phyloP scores from a whole-genome alignment of 2,329 filamentous ascomycete genomes.

The Rutstroemia sp. region DNA sequence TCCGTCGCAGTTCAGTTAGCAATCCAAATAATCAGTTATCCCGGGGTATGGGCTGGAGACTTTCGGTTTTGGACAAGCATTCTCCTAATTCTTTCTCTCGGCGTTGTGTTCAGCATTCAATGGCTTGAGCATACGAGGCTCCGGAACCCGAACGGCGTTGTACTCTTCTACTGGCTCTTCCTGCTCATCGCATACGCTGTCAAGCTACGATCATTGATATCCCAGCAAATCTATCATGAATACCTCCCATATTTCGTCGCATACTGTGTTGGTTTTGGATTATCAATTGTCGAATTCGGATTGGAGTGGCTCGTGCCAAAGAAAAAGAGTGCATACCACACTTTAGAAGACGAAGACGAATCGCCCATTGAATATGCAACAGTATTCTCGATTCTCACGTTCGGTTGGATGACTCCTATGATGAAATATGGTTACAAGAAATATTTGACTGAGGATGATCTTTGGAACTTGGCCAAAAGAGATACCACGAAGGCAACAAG shows the following conservation, averaged over 20 bases:
- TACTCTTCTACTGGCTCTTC: slow-evolving; percentile 68
- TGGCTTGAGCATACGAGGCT: slow-evolving; percentile 64
- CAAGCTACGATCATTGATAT: slow-evolving; percentile 61
- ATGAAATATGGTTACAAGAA: slow-evolving; percentile 93
- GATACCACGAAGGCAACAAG: slow-evolving; percentile 76
- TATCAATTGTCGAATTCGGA: slow-evolving; percentile 54
- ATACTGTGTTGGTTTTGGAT: slow-evolving; percentile 51
- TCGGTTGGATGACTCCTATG: slow-evolving; percentile 97
- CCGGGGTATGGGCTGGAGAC: slow-evolving; percentile 53
- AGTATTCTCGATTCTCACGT: slow-evolving; percentile 87
- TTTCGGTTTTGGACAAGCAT: slow-evolving; percentile 67
- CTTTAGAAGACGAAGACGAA: slow-evolving; percentile 60
- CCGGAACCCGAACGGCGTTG: slow-evolving; percentile 62
- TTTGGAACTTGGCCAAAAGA: slow-evolving; percentile 80
- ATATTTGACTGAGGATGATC: slow-evolving; percentile 86
- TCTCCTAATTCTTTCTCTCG: slow-evolving; percentile 51
- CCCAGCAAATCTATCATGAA: slow-evolving; percentile 48
- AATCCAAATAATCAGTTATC: slow-evolving; percentile 53
- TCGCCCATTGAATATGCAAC: slow-evolving; percentile 79
- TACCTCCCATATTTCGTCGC: slow-evolving; percentile 56
- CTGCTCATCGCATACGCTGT: slow-evolving; percentile 56
- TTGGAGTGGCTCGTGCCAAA: slow-evolving; percentile 66
- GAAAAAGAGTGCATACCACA: slow-evolving; percentile 61
- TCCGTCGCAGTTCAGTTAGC: slow-evolving; percentile 53
- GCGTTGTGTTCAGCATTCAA: slow-evolving; percentile 58